Percentiles rank a stretch among this genome's conserved stretches.
phyloP scores from a whole-genome alignment of 169 alveolate species.

The Theileria parva region DNA sequence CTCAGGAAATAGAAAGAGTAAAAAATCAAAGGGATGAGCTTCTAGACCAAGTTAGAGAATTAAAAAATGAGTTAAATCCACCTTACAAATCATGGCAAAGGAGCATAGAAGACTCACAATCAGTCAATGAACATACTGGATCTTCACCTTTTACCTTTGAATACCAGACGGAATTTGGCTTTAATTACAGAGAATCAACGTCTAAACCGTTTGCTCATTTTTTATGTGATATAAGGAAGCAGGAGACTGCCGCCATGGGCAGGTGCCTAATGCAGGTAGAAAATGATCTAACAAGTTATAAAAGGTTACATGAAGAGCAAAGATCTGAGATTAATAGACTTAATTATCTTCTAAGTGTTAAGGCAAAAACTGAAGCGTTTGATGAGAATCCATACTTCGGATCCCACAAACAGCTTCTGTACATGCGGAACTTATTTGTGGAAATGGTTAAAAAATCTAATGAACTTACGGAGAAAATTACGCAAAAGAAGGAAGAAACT shows the following conservation, averaged over 20 bases:
- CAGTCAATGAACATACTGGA: background rate
- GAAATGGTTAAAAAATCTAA: slow-evolving; percentile 39
- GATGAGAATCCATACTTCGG: slow-evolving; percentile 32
- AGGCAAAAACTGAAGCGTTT: slow-evolving; percentile 6
- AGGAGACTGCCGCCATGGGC: slow-evolving; percentile 49
- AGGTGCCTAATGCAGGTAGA: slow-evolving; percentile 63
- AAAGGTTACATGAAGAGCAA: slow-evolving; percentile 48
- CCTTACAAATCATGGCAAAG: slow-evolving; percentile 12
- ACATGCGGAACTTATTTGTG: slow-evolving; percentile 31
- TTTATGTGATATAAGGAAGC: slow-evolving; percentile 29
- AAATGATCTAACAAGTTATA: slow-evolving; percentile 52
- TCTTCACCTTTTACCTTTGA: background rate
- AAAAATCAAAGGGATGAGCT: slow-evolving; percentile 20
- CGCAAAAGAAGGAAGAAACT: background rate
- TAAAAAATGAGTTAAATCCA: slow-evolving; percentile 9
- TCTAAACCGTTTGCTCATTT: background rate
- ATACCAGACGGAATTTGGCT: background rate
- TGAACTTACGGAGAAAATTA: slow-evolving; percentile 7
- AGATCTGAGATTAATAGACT: slow-evolving; percentile 53
- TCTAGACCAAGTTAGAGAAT: slow-evolving; percentile 15
- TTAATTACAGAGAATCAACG: background rate
- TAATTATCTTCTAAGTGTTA: slow-evolving; percentile 16
- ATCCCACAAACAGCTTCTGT: slow-evolving; percentile 53
- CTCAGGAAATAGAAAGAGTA: slow-evolving; percentile 36
- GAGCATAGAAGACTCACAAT: background rate